Evolutionary conservation across 2,329 filamentous ascomycete genomes (phyloP), one percentile per base, ranked within the genome.

Genomic region (Scortechinia acanthostroma): DNA sequence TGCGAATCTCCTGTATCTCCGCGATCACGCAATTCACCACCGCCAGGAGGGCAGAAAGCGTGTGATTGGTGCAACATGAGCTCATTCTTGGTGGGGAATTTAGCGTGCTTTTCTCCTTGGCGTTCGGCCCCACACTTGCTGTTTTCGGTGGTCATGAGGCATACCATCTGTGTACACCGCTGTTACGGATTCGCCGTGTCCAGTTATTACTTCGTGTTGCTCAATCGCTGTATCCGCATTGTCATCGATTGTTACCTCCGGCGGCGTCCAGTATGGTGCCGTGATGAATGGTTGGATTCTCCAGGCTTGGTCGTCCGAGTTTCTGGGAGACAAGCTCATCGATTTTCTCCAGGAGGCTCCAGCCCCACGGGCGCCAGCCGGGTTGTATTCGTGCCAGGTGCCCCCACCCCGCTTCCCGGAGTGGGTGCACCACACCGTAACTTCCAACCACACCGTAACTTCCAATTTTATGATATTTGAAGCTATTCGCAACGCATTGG

Each of bases 81-180:
- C n/a, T n/a, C n/a, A 10, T n/a, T n/a, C 25, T 10, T 10, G 25
- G 25, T 30, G 25, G 25, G 25, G 10, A 10, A n/a, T 30, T 30
- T 30, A 30, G 25, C n/a, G 25, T 30, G n/a, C 25, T n/a, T 30
- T n/a, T n/a, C n/a, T n/a, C n/a, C n/a, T n/a, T n/a, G n/a, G n/a
- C n/a, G n/a, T n/a, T n/a, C n/a, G n/a, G n/a, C n/a, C n/a, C n/a
- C n/a, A n/a, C n/a, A n/a, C n/a, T n/a, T n/a, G n/a, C n/a, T n/a
- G n/a, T n/a, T n/a, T n/a, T n/a, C n/a, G n/a, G n/a, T n/a, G n/a
- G n/a, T n/a, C n/a, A n/a, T n/a, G n/a, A n/a, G n/a, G n/a, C n/a
- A n/a, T n/a, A n/a, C 21, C 25, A 40, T 43, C 43, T 19, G 43
- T 47, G 45, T 48, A 37, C 43, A 33, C 43, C 28, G 35, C 10